Base-by-base conservation (phyloP, 257 asterid species). In the Jasminum sambac region DNA sequence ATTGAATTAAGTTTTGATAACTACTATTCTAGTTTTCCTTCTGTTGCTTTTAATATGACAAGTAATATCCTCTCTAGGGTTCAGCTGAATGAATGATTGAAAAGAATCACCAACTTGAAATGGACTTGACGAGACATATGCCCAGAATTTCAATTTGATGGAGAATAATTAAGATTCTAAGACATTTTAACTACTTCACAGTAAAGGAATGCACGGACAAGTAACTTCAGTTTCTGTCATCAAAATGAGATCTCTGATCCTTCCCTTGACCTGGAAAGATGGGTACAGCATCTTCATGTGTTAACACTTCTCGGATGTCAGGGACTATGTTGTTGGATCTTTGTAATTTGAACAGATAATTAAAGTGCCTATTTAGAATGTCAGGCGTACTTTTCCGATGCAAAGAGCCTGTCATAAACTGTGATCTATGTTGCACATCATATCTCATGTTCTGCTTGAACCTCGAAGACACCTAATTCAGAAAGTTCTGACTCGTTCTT, bases 321-420 rank as follows among this genome's bases (percentile, higher is more conserved):
- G 30, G 30, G 55, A 13, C 30, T 36, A 24, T 5, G 4, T 38
- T 63, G 4, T 40, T 17, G n/a, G 2, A 16, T 17, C 19, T 17
- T 37, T 16, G 11, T 50, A 25, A 50, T 17, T 16, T 63, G 48
- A 58, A n/a, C 25, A n/a, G 19, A 50, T 70, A 19, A 63, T 72
- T 21, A 21, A 67, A 69, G 71, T 14, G 26, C 16, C 16, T 48
- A 37, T 50, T 60, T 76, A 11, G 2, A 17, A 70, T 43, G 48
- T 24, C 63, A 12, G 52, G 2, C 41, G 21, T 60, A 5, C 14
- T 13, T 71, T 68, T 59, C 37, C 7, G 41, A 23, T 36, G 58
- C 70, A 57, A 55, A 58, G 68, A 58, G 68, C 69, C 66, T 39
- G 42, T 44, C 69, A 41, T 59, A 43, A 39, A 41, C 64, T 44